phyloP scores from a whole-genome alignment of 805 yeast species.

The Lachancea kluyveri region DNA sequence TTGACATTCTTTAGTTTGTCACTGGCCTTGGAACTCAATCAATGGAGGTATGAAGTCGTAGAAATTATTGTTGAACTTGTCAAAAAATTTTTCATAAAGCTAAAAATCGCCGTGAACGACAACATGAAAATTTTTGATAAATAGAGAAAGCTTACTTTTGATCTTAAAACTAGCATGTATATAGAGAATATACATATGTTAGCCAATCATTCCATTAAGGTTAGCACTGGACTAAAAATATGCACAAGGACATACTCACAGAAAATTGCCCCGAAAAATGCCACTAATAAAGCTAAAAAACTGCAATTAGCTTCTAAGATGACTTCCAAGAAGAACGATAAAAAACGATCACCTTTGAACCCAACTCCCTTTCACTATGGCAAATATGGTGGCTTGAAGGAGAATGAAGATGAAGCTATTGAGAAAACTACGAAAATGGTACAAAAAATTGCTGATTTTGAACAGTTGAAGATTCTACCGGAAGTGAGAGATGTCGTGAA shows the following conservation, averaged over 20 bases:
- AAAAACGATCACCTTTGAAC: conserved; percentile 1
- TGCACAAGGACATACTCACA: background rate
- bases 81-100: too few species aligned
- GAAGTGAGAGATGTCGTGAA: conserved; percentile 56
- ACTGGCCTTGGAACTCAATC: too few species aligned
- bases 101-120: too few species aligned
- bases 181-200: too few species aligned
- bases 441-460: conserved; percentile 53
- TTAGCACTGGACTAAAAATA: too few species aligned
- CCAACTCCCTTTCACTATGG: conserved; percentile 36
- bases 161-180: too few species aligned
- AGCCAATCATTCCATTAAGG: too few species aligned
- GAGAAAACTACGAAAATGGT: conserved; percentile 36
- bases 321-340: background rate
- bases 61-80: too few species aligned
- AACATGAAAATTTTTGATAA: too few species aligned
- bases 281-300: background rate
- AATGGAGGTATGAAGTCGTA: too few species aligned
- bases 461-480: conserved; percentile 61
- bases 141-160: too few species aligned
- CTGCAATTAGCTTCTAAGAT: background rate
- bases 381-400: conserved; percentile 40
- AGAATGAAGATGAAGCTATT: conserved; percentile 32
- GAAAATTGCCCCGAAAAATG: background rate
- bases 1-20: conserved; percentile 15